Evolutionary conservation across 106 monocot species (phyloP), one percentile per base, ranked within the genome.

Genomic region (Dendrobium officinale): DNA sequence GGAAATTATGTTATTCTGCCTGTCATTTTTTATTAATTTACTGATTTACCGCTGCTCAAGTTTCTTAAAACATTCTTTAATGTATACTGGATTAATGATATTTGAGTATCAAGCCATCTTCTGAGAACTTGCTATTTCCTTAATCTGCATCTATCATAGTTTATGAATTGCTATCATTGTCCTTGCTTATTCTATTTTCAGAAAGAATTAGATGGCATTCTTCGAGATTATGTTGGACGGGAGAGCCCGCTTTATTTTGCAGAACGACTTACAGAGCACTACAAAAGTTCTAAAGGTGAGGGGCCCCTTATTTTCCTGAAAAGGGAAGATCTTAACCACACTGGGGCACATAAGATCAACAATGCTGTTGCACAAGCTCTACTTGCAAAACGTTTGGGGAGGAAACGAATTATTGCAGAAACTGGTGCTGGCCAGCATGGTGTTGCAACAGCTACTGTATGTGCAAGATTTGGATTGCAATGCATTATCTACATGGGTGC

Each of bases 341-440:
- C 87, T 29, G 92, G 89, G 9, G 89, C 92, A 19, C 92, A 92
- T 75, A 92, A 89, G 75, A 92, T 89, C 42, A 92, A 92, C 86
- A 89, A 92, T 77, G 89, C 86, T 1, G 41, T 92, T 58, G 92
- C 82, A 64, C 89, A 92, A 80, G 92, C 89, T 24, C 72, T 92
- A 67, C 85, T 89, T 61, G 89, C 92, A 55, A 88, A 88, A 66
- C 84, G 73, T 27, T 58, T 92, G 2, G 88, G 88, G 10, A 92
- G 88, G 82, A 86, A 89, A 76, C 86, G 88, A 61, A 90, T 92
- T 48, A 90, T 92, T 77, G 92, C 92, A 48, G 92, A 92, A 77
- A 92, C 92, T 49, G 92, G 92, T 84, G 92, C 92, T 74, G 92
- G 92, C 45, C 92, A 92, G 81, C 92, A 92, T 85, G 92, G 92